Evolutionary conservation across 2,329 filamentous ascomycete species (phyloP).

Genomic region (Penicillium hesseltinei): DNA sequence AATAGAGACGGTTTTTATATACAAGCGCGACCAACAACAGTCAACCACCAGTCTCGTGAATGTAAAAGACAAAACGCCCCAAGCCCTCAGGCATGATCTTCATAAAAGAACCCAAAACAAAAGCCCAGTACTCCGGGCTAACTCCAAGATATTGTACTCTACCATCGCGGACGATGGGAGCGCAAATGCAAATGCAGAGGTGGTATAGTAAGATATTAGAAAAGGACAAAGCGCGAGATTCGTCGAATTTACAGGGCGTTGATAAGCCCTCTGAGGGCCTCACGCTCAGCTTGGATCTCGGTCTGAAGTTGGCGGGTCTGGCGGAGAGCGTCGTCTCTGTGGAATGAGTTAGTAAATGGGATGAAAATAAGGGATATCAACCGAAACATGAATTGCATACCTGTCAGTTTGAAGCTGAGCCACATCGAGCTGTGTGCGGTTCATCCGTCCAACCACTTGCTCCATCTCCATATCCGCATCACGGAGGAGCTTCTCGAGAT

Average conservation of each 20-base stretch:
- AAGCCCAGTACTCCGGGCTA: conserved; percentile 9
- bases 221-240: conserved; percentile 1
- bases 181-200: conserved; percentile 24
- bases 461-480: conserved; percentile 80
- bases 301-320: conserved; percentile 69
- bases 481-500: conserved; percentile 77
- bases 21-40: conserved; percentile 14
- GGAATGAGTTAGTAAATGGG: conserved; percentile 20
- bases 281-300: conserved; percentile 63
- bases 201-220: conserved; percentile 19
- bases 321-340: conserved; percentile 68
- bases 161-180: conserved; percentile 11
- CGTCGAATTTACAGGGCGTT: conserved; percentile 16
- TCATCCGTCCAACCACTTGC: conserved; percentile 79
- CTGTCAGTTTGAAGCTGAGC: conserved; percentile 65
- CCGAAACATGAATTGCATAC: conserved; percentile 27
- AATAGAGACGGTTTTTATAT: conserved; percentile 16
- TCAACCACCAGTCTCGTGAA: conserved; percentile 5
- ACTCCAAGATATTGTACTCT: conserved; percentile 16
- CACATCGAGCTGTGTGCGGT: conserved; percentile 77
- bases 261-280: conserved; percentile 56
- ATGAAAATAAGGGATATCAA: neutral
- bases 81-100: conserved; percentile 9
- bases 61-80: conserved; percentile 3
- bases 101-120: conserved; percentile 8